phyloP scores from a whole-genome alignment of 2,329 filamentous ascomycete species.

The Fusarium denticulatum region DNA sequence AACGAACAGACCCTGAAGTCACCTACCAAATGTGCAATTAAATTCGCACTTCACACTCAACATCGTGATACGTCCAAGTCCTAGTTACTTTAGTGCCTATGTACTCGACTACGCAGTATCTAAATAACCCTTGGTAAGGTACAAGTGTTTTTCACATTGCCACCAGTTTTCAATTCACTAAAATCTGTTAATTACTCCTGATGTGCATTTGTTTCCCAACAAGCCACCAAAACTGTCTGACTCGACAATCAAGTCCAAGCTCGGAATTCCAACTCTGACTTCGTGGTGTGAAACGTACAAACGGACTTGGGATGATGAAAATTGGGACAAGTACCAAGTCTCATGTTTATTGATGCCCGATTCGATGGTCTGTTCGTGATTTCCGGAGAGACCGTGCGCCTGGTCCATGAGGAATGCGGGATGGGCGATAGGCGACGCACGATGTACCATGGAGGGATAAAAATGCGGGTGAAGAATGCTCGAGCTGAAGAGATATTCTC shows the following conservation, averaged over 20 bases:
- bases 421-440: background rate
- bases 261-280: background rate
- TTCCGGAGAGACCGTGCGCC: slow-evolving; percentile 11
- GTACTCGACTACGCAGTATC: background rate
- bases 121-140: background rate
- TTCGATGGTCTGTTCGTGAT: background rate
- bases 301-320: background rate
- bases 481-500: background rate
- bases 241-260: slow-evolving; percentile 4
- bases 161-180: background rate
- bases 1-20: slow-evolving; percentile 17
- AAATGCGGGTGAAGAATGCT: background rate
- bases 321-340: background rate
- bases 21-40: background rate
- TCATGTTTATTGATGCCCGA: slow-evolving; percentile 3
- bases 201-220: background rate
- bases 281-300: background rate
- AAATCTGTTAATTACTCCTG: background rate
- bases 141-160: background rate
- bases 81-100: no score
- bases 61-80: background rate
- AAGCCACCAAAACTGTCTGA: background rate
- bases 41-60: background rate
- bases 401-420: background rate
- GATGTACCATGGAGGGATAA: background rate